Conservation (phyloP, 2,329 filamentous ascomycete genomes). For the Arthrobotrys sphaeroides region DNA sequence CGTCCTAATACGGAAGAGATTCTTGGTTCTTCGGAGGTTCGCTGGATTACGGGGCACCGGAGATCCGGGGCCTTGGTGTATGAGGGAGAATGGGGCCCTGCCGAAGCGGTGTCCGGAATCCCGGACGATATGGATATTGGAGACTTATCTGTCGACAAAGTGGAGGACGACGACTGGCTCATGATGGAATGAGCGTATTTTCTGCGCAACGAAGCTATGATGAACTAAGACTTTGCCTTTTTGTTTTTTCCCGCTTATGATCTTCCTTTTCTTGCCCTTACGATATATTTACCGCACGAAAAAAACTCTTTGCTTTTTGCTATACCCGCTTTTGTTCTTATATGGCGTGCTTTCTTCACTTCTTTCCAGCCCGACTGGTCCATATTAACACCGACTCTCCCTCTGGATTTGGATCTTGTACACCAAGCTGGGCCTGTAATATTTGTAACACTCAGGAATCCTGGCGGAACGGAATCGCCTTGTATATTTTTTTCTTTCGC, state of each 20-base stretch:
- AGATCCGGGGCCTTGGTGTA: conserved; percentile 92
- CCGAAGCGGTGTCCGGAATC: conserved; percentile 69
- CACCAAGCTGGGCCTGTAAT: conserved; percentile 52
- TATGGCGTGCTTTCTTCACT: conserved; percentile 41
- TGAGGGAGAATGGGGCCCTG: conserved; percentile 94
- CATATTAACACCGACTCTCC: conserved; percentile 34
- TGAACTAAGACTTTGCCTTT: conserved; percentile 20
- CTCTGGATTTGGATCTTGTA: conserved; percentile 37
- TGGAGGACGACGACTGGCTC: conserved; percentile 46
- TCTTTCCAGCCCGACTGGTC: conserved; percentile 14
- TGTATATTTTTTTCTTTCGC: conserved; percentile 8
- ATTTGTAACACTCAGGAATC: conserved; percentile 54
- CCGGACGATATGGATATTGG: conserved; percentile 73
- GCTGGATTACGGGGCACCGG: conserved; percentile 80
- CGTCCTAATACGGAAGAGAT: conserved; percentile 80
- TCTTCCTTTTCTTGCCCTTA: conserved; percentile 40
- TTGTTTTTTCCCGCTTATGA: conserved; percentile 10
- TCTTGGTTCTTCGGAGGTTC: conserved; percentile 75
- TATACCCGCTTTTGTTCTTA: conserved; percentile 32
- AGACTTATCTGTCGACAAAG: conserved; percentile 53
- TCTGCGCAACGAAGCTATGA: conserved; percentile 28
- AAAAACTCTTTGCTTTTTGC: conserved; percentile 26
- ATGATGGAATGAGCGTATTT: conserved; percentile 47
- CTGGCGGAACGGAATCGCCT: conserved; percentile 35
- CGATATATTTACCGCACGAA: conserved; percentile 40